These are phyloP conservation scores for Arabidopsis thaliana DNA, from an alignment of 345 rosid genomes.

Conservation along the genomic window DNA sequence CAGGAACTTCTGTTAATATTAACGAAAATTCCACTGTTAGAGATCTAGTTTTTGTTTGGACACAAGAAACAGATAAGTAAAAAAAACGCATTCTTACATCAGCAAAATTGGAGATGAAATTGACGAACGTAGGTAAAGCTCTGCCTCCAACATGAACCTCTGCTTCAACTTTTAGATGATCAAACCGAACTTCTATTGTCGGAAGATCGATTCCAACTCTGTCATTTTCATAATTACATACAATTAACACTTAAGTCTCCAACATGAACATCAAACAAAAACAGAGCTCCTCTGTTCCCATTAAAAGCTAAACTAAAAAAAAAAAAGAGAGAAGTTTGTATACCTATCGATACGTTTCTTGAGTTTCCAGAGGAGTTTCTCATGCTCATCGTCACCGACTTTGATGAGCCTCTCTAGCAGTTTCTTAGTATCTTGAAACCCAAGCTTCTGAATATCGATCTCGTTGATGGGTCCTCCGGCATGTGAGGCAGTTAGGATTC, in stretches of 20 bases:
- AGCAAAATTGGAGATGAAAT: constrained; percentile 50
- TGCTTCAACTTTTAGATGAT: constrained; percentile 65
- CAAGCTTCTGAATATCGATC: constrained; percentile 69
- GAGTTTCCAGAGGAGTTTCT: constrained; percentile 83
- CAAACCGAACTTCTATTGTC: constrained; percentile 85
- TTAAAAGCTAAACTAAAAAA: not conserved
- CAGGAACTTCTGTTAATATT: constrained; percentile 44
- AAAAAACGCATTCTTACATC: constrained; percentile 53
- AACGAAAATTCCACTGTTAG: not conserved
- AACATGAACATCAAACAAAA: not conserved
- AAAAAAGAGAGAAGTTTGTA: not conserved
- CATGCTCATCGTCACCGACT: constrained; percentile 83
- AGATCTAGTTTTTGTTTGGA: not conserved
- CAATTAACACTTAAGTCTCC: not conserved
- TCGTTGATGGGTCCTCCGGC: constrained; percentile 56
- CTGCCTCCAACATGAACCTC: constrained; percentile 68
- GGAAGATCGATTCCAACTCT: constrained; percentile 92
- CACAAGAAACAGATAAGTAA: not conserved
- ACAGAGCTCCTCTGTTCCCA: constrained; percentile 35
- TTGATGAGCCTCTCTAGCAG: constrained; percentile 71
- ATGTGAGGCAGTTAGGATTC: constrained; percentile 59
- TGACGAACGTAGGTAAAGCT: constrained; percentile 68
- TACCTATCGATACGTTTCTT: constrained; percentile 76
- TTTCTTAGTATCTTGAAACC: constrained; percentile 71
- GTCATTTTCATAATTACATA: constrained; percentile 13